Conservation (phyloP, 345 rosid species). For the Euclidium syriacum region DNA sequence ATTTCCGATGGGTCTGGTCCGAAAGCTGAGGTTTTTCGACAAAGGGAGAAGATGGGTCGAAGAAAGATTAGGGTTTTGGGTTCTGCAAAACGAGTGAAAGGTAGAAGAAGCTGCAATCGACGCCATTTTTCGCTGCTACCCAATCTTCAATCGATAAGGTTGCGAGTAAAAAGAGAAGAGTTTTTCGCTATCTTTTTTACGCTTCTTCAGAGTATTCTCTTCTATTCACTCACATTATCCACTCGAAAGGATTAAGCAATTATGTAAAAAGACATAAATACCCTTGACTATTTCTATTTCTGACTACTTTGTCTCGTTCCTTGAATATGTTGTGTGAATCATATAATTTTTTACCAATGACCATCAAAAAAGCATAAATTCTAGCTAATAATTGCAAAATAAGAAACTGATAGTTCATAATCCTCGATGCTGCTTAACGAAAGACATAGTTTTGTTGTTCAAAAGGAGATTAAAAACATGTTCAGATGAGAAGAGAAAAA, state of each 20-base stretch:
- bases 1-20: slow-evolving; percentile 9
- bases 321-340: too few species aligned
- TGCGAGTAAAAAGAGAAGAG: background rate
- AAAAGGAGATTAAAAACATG: too few species aligned
- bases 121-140: slow-evolving; percentile 37
- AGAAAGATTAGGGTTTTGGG: slow-evolving; percentile 21
- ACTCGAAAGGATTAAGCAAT: background rate
- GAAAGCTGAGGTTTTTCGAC: slow-evolving; percentile 29
- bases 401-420: too few species aligned
- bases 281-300: background rate
- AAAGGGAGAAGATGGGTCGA: slow-evolving; percentile 20
- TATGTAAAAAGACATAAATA: background rate
- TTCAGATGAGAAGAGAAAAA: too few species aligned
- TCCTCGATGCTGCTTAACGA: too few species aligned
- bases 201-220: background rate
- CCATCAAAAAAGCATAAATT: too few species aligned
- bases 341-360: too few species aligned
- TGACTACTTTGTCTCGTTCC: too few species aligned
- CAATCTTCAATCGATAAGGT: slow-evolving; percentile 21
- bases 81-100: slow-evolving; percentile 15
- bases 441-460: too few species aligned
- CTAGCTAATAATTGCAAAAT: too few species aligned
- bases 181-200: background rate
- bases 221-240: slow-evolving; percentile 15
- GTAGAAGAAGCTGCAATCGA: slow-evolving; percentile 39